These are phyloP conservation scores for Phaffomyces opuntiae DNA, from an alignment of 805 yeast species.

Conservation along the genomic window DNA sequence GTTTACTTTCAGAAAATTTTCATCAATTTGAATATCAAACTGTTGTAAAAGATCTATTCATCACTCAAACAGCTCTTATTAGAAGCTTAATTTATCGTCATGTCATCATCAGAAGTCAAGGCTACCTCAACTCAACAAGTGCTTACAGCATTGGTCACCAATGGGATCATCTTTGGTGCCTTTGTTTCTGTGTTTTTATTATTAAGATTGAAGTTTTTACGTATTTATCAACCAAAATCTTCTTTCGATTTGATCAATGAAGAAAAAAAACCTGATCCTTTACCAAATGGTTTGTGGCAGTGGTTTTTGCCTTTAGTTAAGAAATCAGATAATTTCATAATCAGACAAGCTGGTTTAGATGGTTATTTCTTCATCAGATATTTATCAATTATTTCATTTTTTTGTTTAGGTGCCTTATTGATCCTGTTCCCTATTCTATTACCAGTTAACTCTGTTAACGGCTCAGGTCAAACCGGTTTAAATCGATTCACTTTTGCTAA, in stretches of 20 bases:
- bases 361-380: constrained; percentile 88
- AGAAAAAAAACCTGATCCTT: constrained; percentile 63
- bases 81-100: too few species aligned
- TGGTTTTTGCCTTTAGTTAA: constrained; percentile 64
- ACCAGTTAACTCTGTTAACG: constrained; percentile 76
- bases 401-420: constrained; percentile 49
- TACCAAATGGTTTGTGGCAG: constrained; percentile 57
- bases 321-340: constrained; percentile 66
- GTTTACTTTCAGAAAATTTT: too few species aligned
- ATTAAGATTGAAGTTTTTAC: constrained; percentile 54
- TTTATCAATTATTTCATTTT: constrained; percentile 45
- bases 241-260: constrained; percentile 51
- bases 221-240: constrained; percentile 83
- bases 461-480: constrained; percentile 56
- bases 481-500: constrained; percentile 76
- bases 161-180: constrained; percentile 56
- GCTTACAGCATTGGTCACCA: constrained; percentile 60
- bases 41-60: too few species aligned
- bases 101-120: not conserved
- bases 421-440: constrained; percentile 61
- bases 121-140: constrained; percentile 69
- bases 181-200: constrained; percentile 59
- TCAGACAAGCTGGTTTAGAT: constrained; percentile 88
- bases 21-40: too few species aligned
- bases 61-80: too few species aligned